These are phyloP conservation scores for Allium fistulosum DNA, from an alignment of 106 monocot species.

Conservation along the genomic window DNA sequence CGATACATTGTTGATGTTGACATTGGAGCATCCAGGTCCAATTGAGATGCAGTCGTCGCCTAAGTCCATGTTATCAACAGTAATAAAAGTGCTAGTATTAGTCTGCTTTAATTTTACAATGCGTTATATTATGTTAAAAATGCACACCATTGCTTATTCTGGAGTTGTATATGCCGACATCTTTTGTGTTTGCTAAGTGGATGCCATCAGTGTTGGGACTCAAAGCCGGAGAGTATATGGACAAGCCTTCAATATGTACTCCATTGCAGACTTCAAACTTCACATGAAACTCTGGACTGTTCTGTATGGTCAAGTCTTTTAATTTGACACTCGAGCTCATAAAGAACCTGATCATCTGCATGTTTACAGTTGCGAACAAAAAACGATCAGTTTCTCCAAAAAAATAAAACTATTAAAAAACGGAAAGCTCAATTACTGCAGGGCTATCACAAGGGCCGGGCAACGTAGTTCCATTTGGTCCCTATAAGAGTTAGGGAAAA, in stretches of 20 bases:
- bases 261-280: constrained; percentile 80
- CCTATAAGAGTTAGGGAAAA: constrained; percentile 20
- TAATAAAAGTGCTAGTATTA: background rate
- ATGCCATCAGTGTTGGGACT: constrained; percentile 98
- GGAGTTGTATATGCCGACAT: constrained; percentile 75
- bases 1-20: constrained; percentile 79
- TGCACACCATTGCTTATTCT: constrained; percentile 67
- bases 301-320: constrained; percentile 58
- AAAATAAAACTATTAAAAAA: background rate
- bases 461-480: constrained; percentile 85
- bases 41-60: constrained; percentile 99
- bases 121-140: background rate
- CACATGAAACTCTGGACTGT: constrained; percentile 92
- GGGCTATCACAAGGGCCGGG: constrained; percentile 93
- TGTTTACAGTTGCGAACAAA: background rate
- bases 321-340: constrained; percentile 62
- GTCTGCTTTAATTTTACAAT: too few species aligned
- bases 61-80: constrained; percentile 1
- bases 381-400: background rate
- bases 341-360: constrained; percentile 90
- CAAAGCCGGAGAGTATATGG: constrained; percentile 65
- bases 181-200: constrained; percentile 78
- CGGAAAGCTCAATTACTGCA: constrained; percentile 34
- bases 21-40: constrained; percentile 61
- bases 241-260: constrained; percentile 74